These are phyloP conservation scores for Rhizopogon vinicolor DNA, from an alignment of 768 basidiomycete genomes.

Conservation along the genomic window DNA sequence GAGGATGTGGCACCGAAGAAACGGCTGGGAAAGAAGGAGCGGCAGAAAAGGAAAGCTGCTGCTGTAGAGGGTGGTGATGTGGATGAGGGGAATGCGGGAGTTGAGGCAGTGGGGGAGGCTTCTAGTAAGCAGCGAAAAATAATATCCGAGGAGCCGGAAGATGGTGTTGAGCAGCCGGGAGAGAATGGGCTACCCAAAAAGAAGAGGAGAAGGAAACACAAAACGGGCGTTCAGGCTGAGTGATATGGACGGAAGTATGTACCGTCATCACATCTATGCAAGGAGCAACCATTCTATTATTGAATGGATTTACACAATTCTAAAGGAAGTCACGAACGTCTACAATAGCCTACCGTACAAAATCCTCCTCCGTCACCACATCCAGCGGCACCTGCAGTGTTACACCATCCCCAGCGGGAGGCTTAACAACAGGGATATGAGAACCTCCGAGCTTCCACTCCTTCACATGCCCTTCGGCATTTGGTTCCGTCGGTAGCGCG, in stretches of 20 bases:
- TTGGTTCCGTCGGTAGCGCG: constrained; percentile 10
- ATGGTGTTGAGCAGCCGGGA: background rate
- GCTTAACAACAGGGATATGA: constrained; percentile 22
- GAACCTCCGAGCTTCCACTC: constrained; percentile 20
- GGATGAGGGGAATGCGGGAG: background rate
- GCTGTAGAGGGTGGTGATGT: background rate
- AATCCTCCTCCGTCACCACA: constrained; percentile 13
- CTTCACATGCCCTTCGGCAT: constrained; percentile 10
- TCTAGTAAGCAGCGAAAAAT: background rate
- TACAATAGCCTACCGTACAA: background rate
- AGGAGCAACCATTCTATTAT: no score
- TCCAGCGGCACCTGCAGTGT: constrained; percentile 19
- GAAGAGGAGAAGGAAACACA: background rate
- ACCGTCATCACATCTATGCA: no score
- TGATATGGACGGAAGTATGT: background rate
- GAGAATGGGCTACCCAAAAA: background rate
- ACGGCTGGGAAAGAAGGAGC: constrained; percentile 68
- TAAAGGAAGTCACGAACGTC: constrained; percentile 11
- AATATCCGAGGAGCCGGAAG: background rate
- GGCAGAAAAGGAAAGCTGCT: constrained; percentile 44
- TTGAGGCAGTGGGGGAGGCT: background rate
- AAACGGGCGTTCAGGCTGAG: background rate
- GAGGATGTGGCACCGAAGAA: constrained; percentile 42
- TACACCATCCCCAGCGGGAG: constrained; percentile 17
- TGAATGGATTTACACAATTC: no score